phyloP scores from a whole-genome alignment of 805 yeast species.

The Starmerella gropengiesseri region DNA sequence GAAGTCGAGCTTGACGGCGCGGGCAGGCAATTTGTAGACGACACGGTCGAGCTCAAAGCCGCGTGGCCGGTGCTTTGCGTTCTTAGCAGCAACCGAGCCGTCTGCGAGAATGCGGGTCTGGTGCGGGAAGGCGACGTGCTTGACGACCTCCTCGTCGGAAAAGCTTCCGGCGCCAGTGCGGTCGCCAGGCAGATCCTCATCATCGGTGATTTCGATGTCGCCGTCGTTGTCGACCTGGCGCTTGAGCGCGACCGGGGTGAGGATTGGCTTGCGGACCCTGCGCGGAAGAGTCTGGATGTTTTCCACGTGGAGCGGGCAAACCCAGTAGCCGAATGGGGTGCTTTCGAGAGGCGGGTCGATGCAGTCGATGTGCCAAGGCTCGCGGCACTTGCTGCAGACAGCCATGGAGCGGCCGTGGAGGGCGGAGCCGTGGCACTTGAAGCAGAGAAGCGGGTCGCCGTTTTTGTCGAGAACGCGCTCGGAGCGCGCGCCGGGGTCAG shows the following conservation, averaged over 20 bases:
- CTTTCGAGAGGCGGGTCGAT: slow-evolving; percentile 18
- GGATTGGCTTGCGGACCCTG: slow-evolving; percentile 40
- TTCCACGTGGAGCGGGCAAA: slow-evolving; percentile 21
- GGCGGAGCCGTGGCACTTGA: slow-evolving; percentile 64
- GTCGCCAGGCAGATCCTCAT: slow-evolving; percentile 21
- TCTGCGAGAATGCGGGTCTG: slow-evolving; percentile 6
- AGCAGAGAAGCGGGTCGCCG: slow-evolving; percentile 63
- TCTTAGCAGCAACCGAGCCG: slow-evolving; percentile 8
- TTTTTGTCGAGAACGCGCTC: slow-evolving; percentile 46
- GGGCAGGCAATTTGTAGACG: slow-evolving; percentile 57
- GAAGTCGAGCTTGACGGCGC: slow-evolving; percentile 59
- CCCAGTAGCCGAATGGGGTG: slow-evolving; percentile 20
- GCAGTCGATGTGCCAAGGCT: slow-evolving; percentile 23
- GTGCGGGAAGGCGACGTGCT: slow-evolving; percentile 5
- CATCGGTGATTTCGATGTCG: slow-evolving; percentile 42
- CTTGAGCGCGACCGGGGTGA: slow-evolving; percentile 44
- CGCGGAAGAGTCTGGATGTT: slow-evolving; percentile 20
- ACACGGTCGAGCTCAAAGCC: slow-evolving; percentile 33
- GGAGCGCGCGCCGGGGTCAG: slow-evolving; percentile 7
- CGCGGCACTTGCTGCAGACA: slow-evolving; percentile 77
- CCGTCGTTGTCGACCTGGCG: slow-evolving; percentile 47
- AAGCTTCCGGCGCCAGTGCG: slow-evolving; percentile 1
- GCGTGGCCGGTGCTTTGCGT: slow-evolving; percentile 17
- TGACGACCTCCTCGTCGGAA: slow-evolving; percentile 11
- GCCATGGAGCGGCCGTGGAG: slow-evolving; percentile 65